phyloP scores from a whole-genome alignment of 257 asterid genomes.

The Linderniella brevidens region DNA sequence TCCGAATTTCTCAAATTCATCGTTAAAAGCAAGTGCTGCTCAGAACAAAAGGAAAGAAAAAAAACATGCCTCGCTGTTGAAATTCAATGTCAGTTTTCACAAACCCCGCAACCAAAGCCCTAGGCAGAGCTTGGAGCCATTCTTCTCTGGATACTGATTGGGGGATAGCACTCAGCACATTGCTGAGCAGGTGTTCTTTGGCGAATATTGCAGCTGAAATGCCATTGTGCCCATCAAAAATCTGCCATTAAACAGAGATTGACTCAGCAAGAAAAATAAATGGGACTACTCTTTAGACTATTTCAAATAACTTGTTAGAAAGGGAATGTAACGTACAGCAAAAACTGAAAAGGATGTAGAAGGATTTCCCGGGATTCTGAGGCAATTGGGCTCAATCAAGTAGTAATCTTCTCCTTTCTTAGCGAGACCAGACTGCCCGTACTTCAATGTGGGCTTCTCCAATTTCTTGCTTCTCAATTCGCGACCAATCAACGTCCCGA shows the following conservation, averaged over 20 bases:
- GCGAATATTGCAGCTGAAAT: conserved; percentile 2
- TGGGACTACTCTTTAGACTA: not conserved
- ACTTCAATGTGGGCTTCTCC: conserved; percentile 58
- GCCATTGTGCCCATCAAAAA: conserved; percentile 6
- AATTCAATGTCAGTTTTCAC: conserved; percentile 3
- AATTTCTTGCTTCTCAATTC: conserved; percentile 60
- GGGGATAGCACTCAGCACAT: conserved; percentile 3
- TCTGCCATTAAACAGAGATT: not conserved
- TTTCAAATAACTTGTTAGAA: not conserved
- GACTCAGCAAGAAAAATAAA: not conserved
- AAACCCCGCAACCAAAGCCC: conserved; percentile 4
- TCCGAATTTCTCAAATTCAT: not conserved
- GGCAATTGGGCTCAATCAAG: conserved; percentile 49
- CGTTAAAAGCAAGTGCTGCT: not conserved
- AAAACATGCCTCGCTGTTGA: conserved; percentile 2
- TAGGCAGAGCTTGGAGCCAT: conserved; percentile 6
- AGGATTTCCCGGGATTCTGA: conserved; percentile 47
- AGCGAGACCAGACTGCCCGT: conserved; percentile 75
- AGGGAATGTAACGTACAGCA: conserved; percentile 30
- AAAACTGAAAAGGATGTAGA: conserved; percentile 64
- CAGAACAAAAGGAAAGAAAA: not conserved
- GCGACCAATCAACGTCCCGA: conserved; percentile 72
- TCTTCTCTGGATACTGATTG: not conserved
- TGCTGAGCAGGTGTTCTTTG: conserved; percentile 3
- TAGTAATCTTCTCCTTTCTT: conserved; percentile 90